Base-by-base conservation (phyloP, 148 eudicot genomes). In the Silene uniflora region DNA sequence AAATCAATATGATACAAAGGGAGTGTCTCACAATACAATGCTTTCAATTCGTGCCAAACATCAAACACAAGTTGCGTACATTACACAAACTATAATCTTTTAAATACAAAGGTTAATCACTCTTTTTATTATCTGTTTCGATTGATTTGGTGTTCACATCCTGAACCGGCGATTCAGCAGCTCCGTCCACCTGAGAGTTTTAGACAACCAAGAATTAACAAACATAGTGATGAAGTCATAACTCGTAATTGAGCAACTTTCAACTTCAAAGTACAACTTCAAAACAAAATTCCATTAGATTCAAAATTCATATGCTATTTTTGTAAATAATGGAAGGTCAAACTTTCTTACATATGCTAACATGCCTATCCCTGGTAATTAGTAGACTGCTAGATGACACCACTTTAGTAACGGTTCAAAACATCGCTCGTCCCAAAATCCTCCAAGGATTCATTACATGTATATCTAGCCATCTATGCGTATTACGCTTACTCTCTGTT, bases 161-260 rank as follows among this genome's bases (percentile, higher is more conserved):
- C 74, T 68, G 35, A 25, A 2, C 68, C 13, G 67, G 66, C 46
- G 81, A 60, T 66, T 78, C 81, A 22, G 73, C 66, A n/a, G 73
- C 81, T 63, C 64, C 62, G 69, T 69, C 63, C 60, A 27, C 84
- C 84, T 82, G 80, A 67, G 46, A 3, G 8, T 24, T 44, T 63
- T 24, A 72, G 66, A 71, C 9, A 19, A 19, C 17, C 16, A 18
- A n/a, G n/a, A 71, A 44, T 16, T 9, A 1, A 27, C 23, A 46
- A 0, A 25, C 23, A 46, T 12, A n/a, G 52, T 17, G 10, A 10
- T 21, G 27, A 19, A 25, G 44, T 64, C 18, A 10, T 16, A 60
- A 19, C 9, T 64, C 18, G 10, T 16, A 60, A 19, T 2, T 19
- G 63, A 16, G 13, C 62, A 18, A 58, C 24, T 25, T 64, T 64